Evolutionary conservation across 306 rosid species (phyloP).

Genomic region (Prinsepia uniflora): DNA sequence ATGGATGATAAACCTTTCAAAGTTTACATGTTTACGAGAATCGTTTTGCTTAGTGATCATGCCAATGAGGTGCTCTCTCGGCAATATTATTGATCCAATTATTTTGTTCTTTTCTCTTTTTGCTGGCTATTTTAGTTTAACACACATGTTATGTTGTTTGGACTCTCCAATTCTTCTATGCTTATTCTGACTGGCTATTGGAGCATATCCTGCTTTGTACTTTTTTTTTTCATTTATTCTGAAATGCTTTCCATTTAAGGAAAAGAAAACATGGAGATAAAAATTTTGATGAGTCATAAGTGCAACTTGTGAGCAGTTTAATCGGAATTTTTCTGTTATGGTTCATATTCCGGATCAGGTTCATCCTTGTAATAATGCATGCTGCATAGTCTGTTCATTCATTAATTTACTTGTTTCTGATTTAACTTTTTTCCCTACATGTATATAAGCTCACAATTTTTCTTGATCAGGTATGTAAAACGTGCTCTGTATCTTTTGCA

Average conservation of each 20-base stretch:
- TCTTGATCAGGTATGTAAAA: slow-evolving; percentile 75
- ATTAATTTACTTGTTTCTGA: neutral
- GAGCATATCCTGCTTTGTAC: neutral
- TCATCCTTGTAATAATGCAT: neutral
- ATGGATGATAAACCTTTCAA: neutral
- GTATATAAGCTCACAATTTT: slow-evolving; percentile 18
- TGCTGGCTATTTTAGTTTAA: neutral
- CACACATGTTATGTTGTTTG: no score
- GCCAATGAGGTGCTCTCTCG: neutral
- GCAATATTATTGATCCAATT: neutral
- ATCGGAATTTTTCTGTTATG: neutral
- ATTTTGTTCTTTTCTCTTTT: neutral
- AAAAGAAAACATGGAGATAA: neutral
- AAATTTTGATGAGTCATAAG: neutral
- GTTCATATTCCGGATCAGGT: neutral
- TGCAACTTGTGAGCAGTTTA: neutral
- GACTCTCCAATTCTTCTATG: no score
- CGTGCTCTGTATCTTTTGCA: slow-evolving; percentile 97
- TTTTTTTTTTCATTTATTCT: neutral
- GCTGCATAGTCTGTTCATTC: neutral
- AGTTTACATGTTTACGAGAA: neutral
- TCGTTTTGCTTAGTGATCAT: neutral
- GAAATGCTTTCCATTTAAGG: neutral
- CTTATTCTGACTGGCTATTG: no score
- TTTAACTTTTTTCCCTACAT: slow-evolving; percentile 2